phyloP scores from a whole-genome alignment of 2,329 filamentous ascomycete genomes.

The Stagonosporopsis tanaceti region DNA sequence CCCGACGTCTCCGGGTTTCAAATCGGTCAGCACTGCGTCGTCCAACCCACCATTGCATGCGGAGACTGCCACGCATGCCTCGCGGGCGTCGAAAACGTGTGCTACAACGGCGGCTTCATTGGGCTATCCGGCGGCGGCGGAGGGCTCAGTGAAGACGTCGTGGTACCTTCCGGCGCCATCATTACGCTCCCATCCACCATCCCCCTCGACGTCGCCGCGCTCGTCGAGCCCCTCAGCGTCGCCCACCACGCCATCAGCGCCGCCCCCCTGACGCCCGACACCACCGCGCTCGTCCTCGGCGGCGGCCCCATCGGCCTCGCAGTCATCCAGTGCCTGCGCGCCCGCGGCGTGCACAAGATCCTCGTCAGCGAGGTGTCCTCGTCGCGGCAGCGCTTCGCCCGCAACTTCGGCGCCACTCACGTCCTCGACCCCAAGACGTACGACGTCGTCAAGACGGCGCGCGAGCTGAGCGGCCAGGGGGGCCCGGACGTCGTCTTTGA shows the following conservation, averaged over 20 bases:
- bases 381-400: conserved; percentile 60
- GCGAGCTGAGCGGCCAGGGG: conserved; percentile 57
- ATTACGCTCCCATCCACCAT: conserved; percentile 62
- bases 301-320: conserved; percentile 70
- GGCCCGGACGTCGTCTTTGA: conserved; percentile 69
- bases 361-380: conserved; percentile 65
- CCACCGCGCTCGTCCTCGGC: conserved; percentile 64
- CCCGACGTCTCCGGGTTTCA: conserved; percentile 56
- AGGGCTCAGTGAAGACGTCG: conserved; percentile 64
- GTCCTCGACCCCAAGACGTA: conserved; percentile 62
- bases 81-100: conserved; percentile 64
- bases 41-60: conserved; percentile 69
- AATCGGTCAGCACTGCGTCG: conserved; percentile 64
- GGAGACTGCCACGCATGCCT: conserved; percentile 64
- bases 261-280: conserved; percentile 56
- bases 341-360: conserved; percentile 62
- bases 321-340: conserved; percentile 65
- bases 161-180: conserved; percentile 59
- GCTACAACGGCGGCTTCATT: conserved; percentile 63
- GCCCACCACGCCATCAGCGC: conserved; percentile 69
- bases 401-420: conserved; percentile 63
- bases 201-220: conserved; percentile 62
- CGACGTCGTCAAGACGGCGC: conserved; percentile 57
- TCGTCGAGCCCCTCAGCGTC: conserved; percentile 70
- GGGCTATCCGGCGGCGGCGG: conserved; percentile 61